Evolutionary conservation across 768 basidiomycete species (phyloP).

Genomic region (Cystofilobasidium bisporidii): DNA sequence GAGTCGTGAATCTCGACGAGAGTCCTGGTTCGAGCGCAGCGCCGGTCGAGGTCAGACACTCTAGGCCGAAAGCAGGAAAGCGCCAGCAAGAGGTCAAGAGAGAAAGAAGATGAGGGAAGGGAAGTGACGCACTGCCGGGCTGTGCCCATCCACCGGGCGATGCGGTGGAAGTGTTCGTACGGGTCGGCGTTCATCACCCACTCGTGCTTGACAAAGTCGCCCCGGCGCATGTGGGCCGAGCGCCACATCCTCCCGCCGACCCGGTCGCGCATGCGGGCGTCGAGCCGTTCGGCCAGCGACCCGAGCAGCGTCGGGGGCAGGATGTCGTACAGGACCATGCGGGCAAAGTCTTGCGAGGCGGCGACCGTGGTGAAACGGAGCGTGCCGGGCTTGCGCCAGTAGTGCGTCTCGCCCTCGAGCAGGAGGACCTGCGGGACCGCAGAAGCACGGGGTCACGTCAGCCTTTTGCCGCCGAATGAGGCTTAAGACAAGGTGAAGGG

Average conservation of each 20-base stretch:
- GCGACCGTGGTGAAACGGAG: constrained; percentile 25
- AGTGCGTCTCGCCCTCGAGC: constrained; percentile 38
- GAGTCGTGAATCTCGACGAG: constrained; percentile 18
- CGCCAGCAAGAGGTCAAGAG: no score
- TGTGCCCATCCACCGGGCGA: constrained; percentile 22
- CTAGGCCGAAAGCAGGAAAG: not conserved
- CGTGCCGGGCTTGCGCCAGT: constrained; percentile 23
- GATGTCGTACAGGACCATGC: constrained; percentile 22
- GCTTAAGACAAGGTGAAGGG: no score
- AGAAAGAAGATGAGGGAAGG: no score
- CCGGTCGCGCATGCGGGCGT: constrained; percentile 19
- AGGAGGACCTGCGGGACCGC: constrained; percentile 42
- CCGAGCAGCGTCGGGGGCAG: constrained; percentile 21
- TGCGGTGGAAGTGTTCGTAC: constrained; percentile 27
- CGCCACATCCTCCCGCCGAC: constrained; percentile 27
- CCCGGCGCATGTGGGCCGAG: constrained; percentile 27
- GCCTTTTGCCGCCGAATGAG: no score
- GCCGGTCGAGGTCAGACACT: not conserved
- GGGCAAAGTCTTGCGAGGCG: constrained; percentile 16
- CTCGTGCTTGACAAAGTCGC: constrained; percentile 27
- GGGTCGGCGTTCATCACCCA: constrained; percentile 29
- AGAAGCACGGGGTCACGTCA: no score
- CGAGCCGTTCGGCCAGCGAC: constrained; percentile 18
- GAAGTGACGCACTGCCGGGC: constrained; percentile 24
- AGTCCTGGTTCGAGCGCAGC: not conserved